Evolutionary conservation across 2,329 filamentous ascomycete species (phyloP).

Genomic region (Cryphonectria parasitica): DNA sequence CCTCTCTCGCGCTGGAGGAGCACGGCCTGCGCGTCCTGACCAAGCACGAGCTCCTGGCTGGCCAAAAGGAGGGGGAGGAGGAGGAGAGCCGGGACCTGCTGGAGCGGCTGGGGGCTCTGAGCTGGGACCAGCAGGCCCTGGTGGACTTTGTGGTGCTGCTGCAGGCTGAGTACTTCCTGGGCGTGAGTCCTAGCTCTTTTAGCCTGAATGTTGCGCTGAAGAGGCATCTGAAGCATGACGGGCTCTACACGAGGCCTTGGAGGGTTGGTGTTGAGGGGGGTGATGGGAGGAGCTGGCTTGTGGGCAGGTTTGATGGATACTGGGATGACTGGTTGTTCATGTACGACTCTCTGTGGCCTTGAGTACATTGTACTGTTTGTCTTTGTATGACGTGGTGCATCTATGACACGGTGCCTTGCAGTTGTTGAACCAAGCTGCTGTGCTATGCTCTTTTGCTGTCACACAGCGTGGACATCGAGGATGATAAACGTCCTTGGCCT

Average conservation of each 20-base stretch:
- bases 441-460: background rate
- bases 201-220: conserved; percentile 52
- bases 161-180: conserved; percentile 46
- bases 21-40: conserved; percentile 42
- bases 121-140: conserved; percentile 50
- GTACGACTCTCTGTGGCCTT: conserved; percentile 51
- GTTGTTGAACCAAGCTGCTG: background rate
- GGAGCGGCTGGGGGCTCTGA: conserved; percentile 41
- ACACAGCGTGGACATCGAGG: background rate
- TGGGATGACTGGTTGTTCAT: conserved; percentile 55
- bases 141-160: conserved; percentile 48
- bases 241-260: conserved; percentile 48
- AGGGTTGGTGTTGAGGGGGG: conserved; percentile 44
- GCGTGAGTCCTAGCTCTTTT: conserved; percentile 53
- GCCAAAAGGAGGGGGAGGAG: conserved; percentile 30
- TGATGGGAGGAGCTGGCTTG: conserved; percentile 47
- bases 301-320: conserved; percentile 50
- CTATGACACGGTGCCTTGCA: background rate
- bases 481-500: background rate
- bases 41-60: conserved; percentile 43
- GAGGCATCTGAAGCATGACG: conserved; percentile 46
- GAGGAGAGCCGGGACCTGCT: conserved; percentile 31
- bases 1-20: conserved; percentile 38
- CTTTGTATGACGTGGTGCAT: background rate
- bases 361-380: background rate